Conservation (phyloP, 495 filamentous ascomycete species). For the Hypoxylon crocopeplum region DNA sequence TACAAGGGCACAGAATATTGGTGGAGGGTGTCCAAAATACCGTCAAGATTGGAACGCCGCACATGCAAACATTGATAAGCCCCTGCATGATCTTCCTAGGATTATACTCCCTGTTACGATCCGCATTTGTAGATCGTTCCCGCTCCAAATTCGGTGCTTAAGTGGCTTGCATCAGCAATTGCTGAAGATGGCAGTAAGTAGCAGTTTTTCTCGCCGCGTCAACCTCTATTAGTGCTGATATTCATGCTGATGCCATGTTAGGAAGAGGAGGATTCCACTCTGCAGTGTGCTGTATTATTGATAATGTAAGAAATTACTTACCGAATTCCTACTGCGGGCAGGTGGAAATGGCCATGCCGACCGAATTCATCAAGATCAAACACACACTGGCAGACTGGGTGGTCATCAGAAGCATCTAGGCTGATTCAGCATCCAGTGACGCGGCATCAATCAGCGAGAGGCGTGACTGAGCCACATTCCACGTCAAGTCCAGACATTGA, state of each 20-base stretch:
- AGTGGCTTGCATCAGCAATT: slow-evolving; percentile 15
- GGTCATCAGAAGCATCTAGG: too few species aligned
- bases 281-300: background rate
- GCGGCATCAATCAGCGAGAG: background rate
- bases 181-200: slow-evolving; percentile 3
- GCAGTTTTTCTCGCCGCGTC: background rate
- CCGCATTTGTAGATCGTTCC: slow-evolving; percentile 19
- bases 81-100: slow-evolving; percentile 14
- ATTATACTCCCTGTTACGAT: slow-evolving; percentile 5
- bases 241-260: background rate
- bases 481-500: background rate
- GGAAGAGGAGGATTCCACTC: background rate
- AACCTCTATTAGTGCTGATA: slow-evolving; percentile 3
- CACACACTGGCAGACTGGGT: too few species aligned
- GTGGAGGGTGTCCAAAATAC: background rate
- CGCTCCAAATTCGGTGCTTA: background rate
- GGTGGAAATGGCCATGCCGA: too few species aligned
- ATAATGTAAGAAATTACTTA: too few species aligned
- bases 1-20: background rate
- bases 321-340: too few species aligned
- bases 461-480: background rate
- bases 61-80: background rate
- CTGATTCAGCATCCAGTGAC: background rate
- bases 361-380: too few species aligned
- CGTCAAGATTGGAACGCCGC: background rate